A percentile compares a stretch with the other conserved stretches of the same genome.
Conservation (phyloP, 495 filamentous ascomycete species). For the Delitschia confertaspora region DNA sequence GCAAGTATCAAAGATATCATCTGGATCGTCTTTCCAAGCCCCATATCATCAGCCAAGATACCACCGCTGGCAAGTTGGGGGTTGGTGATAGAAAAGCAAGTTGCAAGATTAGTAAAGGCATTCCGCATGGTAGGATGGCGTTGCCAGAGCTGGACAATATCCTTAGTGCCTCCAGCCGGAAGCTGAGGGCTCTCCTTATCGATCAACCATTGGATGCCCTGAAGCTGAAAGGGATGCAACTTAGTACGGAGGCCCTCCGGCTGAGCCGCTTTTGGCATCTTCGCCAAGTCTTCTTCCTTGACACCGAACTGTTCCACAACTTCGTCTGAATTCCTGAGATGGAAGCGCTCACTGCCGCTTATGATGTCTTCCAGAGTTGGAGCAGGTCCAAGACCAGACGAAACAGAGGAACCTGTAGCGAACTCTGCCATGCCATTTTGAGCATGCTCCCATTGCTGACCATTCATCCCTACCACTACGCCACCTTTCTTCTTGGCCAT, state of each 20-base stretch:
- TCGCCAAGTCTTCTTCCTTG: constrained; percentile 58
- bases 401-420: constrained; percentile 16
- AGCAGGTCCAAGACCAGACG: constrained; percentile 16
- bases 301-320: constrained; percentile 61
- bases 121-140: constrained; percentile 36
- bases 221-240: constrained; percentile 74
- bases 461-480: background rate
- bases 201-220: constrained; percentile 76
- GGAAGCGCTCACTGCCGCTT: constrained; percentile 58
- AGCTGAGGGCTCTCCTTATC: constrained; percentile 62
- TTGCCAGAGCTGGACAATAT: constrained; percentile 79
- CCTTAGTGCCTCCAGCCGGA: constrained; percentile 50
- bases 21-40: constrained; percentile 85
- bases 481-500: constrained; percentile 25
- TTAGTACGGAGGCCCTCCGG: constrained; percentile 54
- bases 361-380: constrained; percentile 53
- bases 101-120: constrained; percentile 65
- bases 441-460: background rate
- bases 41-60: constrained; percentile 91
- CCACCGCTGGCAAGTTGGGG: constrained; percentile 69
- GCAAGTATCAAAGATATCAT: constrained; percentile 72
- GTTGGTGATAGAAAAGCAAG: constrained; percentile 53
- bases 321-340: constrained; percentile 56
- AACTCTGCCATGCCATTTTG: constrained; percentile 31
- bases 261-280: constrained; percentile 64